Base-by-base conservation (phyloP, 2,329 filamentous ascomycete genomes). In the Tympanopsis confertula region DNA sequence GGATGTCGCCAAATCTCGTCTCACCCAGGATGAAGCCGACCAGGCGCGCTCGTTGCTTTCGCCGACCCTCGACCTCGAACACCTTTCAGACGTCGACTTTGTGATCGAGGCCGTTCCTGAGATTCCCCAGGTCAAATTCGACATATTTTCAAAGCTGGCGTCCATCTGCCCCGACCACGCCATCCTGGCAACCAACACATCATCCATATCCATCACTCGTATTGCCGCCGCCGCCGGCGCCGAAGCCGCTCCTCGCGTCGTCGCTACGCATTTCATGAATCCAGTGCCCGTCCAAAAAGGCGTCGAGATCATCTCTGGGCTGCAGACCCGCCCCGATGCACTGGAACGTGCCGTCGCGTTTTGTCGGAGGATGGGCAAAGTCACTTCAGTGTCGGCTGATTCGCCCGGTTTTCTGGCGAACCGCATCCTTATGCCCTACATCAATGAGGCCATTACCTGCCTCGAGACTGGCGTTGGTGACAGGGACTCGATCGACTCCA, bases 191-290 rank as follows among this genome's bases (percentile, higher is more conserved):
- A 98, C 91, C 44, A 98, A 98, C 66, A 98, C 91, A 4, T 94
- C 87, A n/a, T 94, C 86, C 44, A 98, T 98, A 56, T 89, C 86
- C 42, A 95, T 98, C 58, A 98, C 91, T 30, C 83, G 82, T 53
- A 95, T 98, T 51, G 91, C 91, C 15, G 88, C 91, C 3, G 76
- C 88, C 7, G 89, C 89, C 1, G 82, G 78, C 19, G 68, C 69
- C 39, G 81, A 79, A 32, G 83, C 80, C 30, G 82, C 86, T 32
- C 89, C 86, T 4, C 82, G 91, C 35, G 91, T 98, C 10, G 78
- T 98, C 39, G 86, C 86, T 37, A 96, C 91, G n/a, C 91, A 98
- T 61, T 98, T 98, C 63, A 98, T 98, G 91, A 98, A 98, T 68
- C 91, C 91, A 0, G 91, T 98, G 0, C 91, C 91, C 2, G 66